phyloP scores from a whole-genome alignment of 2,329 filamentous ascomycete species.

The Paracorniculantispora psalliotae region DNA sequence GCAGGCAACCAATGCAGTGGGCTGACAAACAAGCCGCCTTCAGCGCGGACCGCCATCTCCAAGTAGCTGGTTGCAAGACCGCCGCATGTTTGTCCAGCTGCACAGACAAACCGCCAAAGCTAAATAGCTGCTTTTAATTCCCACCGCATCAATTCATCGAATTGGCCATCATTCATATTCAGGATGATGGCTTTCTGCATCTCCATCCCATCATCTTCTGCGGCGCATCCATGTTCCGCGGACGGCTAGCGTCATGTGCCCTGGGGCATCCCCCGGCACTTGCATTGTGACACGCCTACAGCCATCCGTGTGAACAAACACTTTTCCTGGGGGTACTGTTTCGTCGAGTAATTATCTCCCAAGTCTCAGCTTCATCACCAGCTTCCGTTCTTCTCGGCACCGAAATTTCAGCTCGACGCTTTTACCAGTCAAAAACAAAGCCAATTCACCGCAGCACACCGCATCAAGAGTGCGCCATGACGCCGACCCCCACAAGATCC shows the following conservation, averaged over 20 bases:
- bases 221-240: background rate
- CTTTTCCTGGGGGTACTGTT: background rate
- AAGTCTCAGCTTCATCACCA: background rate
- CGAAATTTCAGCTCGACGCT: background rate
- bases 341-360: background rate
- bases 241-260: background rate
- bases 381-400: background rate
- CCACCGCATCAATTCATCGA: no score
- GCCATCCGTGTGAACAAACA: conserved; percentile 1
- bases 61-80: background rate
- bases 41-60: background rate
- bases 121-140: no score
- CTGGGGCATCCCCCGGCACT: background rate
- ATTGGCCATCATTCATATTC: no score
- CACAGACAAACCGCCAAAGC: no score
- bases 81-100: background rate
- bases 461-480: background rate
- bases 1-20: no score
- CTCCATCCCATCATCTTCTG: background rate
- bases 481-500: background rate
- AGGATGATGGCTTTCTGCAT: no score
- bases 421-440: background rate
- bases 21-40: background rate
- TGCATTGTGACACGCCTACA: background rate
- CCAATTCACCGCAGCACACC: background rate